phyloP scores from a whole-genome alignment of 257 asterid species.

The Fraxinus americana region DNA sequence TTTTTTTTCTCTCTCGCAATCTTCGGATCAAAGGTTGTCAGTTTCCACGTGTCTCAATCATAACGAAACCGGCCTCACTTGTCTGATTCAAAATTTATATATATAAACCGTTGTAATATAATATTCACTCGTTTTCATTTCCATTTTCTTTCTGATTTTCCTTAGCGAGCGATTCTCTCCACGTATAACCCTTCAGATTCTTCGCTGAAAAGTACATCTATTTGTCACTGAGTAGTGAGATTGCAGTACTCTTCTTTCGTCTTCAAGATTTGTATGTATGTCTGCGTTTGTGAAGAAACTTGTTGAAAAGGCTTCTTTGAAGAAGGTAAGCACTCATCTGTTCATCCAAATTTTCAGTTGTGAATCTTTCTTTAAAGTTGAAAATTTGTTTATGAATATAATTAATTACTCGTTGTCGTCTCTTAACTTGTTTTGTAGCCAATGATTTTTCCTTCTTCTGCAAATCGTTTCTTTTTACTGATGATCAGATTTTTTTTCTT shows the following conservation, averaged over 20 bases:
- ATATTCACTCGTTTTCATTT: slow-evolving; percentile 26
- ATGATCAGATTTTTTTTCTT: not conserved
- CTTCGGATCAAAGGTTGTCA: slow-evolving; percentile 46
- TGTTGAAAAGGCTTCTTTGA: slow-evolving; percentile 85
- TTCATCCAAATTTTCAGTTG: not conserved
- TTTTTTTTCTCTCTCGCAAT: slow-evolving; percentile 42
- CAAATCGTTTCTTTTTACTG: not conserved
- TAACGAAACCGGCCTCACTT: slow-evolving; percentile 38
- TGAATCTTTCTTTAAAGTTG: slow-evolving; percentile 9
- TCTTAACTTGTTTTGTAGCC: not conserved
- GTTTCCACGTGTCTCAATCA: slow-evolving; percentile 61
- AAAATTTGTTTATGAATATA: not conserved
- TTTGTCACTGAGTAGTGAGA: not conserved
- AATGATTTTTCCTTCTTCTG: not conserved
- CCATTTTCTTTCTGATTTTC: slow-evolving; percentile 20
- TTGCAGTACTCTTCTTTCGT: not conserved
- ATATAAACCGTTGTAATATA: slow-evolving; percentile 39
- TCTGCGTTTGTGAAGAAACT: slow-evolving; percentile 77
- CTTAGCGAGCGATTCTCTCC: slow-evolving; percentile 19
- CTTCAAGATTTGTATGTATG: slow-evolving; percentile 19
- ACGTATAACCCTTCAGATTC: no score
- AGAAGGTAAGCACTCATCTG: slow-evolving; percentile 56
- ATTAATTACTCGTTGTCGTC: not conserved
- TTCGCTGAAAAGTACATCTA: not conserved
- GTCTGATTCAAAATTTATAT: slow-evolving; percentile 2